Base-by-base conservation (phyloP, 768 basidiomycete genomes). In the Serendipita sp. region DNA sequence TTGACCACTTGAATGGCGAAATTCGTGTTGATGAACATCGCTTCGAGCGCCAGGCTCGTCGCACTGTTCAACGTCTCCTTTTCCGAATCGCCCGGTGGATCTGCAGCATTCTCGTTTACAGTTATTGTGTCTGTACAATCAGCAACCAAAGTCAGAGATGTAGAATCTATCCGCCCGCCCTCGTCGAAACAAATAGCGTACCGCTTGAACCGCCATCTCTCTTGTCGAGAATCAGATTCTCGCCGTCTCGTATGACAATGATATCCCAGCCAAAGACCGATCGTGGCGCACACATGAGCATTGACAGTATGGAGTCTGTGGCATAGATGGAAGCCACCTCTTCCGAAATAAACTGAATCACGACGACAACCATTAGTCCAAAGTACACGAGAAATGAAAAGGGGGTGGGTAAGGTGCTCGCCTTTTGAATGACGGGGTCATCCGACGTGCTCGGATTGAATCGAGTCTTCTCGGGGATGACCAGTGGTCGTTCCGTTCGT, bases 231-330 rank as follows among this genome's bases (percentile, higher is more conserved):
- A 88, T 98, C 7, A 99, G 75, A 70, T 85, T 89, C 76, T 92
- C 85, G 43, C 92, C 94, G 71, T 96, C 92, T 31, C 91, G 86
- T 31, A 90, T 79, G 68, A 98, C 87, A 65, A 99, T 88, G 61
- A 99, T 93, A 70, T 99, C 96, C 96, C 96, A 99, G 3, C 95
- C 94, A 74, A 96, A 93, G 64, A 94, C 91, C 13, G 92, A 93
- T 67, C 96, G 81, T 9, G 93, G 85, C 5, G 95, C 89, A 66
- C 88, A 90, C 96, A 99, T 99, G 66, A 99, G 81, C 30, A 94
- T 88, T 64, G 88, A 86, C 62, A 99, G 82, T 69, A 99, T 96
- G 67, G 86, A 83, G 76, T 98, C 96, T 28, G 95, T 99, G 9
- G 92, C 85, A 71, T 93, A 99, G 62, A 98, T 82, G 34, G 82